These are phyloP conservation scores for Gautieria morchelliformis DNA, from an alignment of 768 basidiomycete genomes.

Conservation along the genomic window DNA sequence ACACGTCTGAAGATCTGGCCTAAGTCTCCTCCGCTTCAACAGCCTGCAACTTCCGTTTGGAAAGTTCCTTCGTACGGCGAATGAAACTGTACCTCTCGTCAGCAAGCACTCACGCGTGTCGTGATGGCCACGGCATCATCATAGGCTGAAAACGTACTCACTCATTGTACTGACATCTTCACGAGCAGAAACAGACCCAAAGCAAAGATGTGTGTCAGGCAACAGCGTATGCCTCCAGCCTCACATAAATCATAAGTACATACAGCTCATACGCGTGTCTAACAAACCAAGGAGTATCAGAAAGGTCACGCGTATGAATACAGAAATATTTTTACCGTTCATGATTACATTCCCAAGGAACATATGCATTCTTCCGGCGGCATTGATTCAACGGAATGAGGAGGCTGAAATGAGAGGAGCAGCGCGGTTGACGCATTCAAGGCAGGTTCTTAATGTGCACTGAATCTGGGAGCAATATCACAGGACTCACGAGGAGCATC, in stretches of 20 bases:
- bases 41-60: slow-evolving; percentile 47
- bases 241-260: slow-evolving; percentile 10
- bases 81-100: slow-evolving; percentile 49
- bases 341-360: slow-evolving; percentile 92
- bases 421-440: background rate
- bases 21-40: slow-evolving; percentile 25
- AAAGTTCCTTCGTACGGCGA: slow-evolving; percentile 77
- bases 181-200: background rate
- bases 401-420: slow-evolving; percentile 36
- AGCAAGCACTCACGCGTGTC: background rate
- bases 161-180: slow-evolving; percentile 93
- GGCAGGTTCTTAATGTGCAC: too few relatives aligned
- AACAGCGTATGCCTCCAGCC: background rate
- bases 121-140: background rate
- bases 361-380: slow-evolving; percentile 63
- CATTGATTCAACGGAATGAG: slow-evolving; percentile 84
- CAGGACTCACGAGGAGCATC: slow-evolving; percentile 75
- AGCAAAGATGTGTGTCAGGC: background rate
- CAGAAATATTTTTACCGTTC: slow-evolving; percentile 45
- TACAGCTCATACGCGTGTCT: slow-evolving; percentile 34
- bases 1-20: background rate
- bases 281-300: background rate
- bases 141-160: slow-evolving; percentile 31
- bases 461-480: background rate
- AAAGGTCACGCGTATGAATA: background rate